Base-by-base conservation (phyloP, 2,329 filamentous ascomycete species). In the Daldinia eschscholtzii region DNA sequence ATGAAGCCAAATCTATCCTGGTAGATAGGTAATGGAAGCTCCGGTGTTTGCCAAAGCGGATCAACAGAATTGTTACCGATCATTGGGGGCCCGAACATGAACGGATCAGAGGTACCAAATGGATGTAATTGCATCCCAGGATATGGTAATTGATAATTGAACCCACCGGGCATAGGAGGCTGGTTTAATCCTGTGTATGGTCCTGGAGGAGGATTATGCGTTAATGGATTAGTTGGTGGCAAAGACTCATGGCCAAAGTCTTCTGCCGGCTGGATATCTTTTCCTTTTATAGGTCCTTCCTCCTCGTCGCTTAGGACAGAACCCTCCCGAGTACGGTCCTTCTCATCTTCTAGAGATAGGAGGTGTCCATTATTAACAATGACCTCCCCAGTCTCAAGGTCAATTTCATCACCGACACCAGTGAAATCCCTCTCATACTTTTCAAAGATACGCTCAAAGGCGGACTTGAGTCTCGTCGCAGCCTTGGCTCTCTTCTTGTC, bases 311-410 rank as follows among this genome's bases (percentile, higher is more conserved):
- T 74, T 7, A 73, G 75, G 13, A 65, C 42, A 4, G 77, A 76
- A 20, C 75, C 70, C 5, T 79, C 78, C 23, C 74, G 68, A 46
- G 33, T 80, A 28, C 81, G 78, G 2, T 82, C 80, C 23, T 80
- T 78, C 1, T 79, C 77, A 20, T 80, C 78, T 13, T 76, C 66
- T 76, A 81, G 87, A 83, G 71, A 86, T 57, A 87, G 79, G 59
- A 98, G 79, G 81, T 98, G 96, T 0, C 96, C 95, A 83, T 97
- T 96, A 79, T 98, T 87, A 63, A 98, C 90, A n/a, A 97, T 86
- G 53, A 98, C 89, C 65, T 92, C 85, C 61, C 93, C 94, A 0
- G 92, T 95, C 57, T 85, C 84, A 64, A 97, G 84, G 79, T 98
- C 93, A 75, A 98, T 94, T 81, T 97, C 94, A 79, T 98, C 95